Evolutionary conservation across 805 yeast genomes (phyloP), one percentile per base, ranked within the genome.

Genomic region (Millerozyma miso): DNA sequence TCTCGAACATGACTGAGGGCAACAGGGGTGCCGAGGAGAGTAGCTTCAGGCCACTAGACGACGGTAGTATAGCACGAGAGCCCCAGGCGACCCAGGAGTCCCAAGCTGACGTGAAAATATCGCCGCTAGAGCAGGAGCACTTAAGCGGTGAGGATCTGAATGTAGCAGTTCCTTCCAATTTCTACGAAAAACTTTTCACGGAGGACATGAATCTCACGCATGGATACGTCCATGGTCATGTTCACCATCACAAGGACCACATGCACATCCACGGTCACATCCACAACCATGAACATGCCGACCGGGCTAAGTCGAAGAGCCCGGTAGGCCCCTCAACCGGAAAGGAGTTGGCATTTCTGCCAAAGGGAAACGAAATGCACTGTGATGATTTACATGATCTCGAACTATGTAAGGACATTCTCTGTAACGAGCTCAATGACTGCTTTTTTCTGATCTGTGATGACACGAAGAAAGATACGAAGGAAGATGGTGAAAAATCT

Each of bases 251-350:
- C 54, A 69, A 73, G 44, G 79, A 77, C 52, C 74, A 80, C 53
- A 78, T 83, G 4, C 80, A 79, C 50, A 79, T 80, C 31, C 85
- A 80, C 54, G 86, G 86, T n/a, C 86, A 80, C 53, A 75, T 80
- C 23, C 86, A 80, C 53, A 77, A 69, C 47, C 73, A 69, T 41
- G 72, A 65, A 41, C 70, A 67, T 38, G 55, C 49, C 34, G 52
- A 52, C 14, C 44, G 32, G 15, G 35, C 38, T 32, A 26, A 35
- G 5, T 32, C 13, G 6, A 18, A 15, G 4, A 33, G 26, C 12
- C 29, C 41, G 16, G 39, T 41, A 20, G 19, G 5, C 7, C 19
- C 32, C n/a, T 14, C 34, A 19, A 12, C 17, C 17, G 41, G 6
- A 34, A 19, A 31, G 7, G 29, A 10, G 29, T 23, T 23, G 29